Base-by-base conservation (phyloP, 345 rosid species). In the Tarenaya hassleriana region DNA sequence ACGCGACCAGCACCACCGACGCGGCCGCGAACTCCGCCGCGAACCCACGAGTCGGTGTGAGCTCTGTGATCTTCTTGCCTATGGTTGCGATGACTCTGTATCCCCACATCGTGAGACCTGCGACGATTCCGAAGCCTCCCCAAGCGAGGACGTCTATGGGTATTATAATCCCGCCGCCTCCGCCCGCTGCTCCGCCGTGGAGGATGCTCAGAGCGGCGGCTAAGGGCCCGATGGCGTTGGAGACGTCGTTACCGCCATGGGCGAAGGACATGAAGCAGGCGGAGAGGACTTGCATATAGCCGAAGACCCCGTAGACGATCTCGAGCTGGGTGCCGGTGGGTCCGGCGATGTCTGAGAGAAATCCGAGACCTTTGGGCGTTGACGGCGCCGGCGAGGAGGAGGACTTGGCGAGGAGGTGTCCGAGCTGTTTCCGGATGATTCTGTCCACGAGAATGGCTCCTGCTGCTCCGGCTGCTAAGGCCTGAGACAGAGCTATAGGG, bases 211-310 rank as follows among this genome's bases (percentile, higher is more conserved):
- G 62, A 0, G 98, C 98, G 16, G 74, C 95, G 12, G 98, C 98
- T 72, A 92, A 50, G 2, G 95, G 98, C 35, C 98, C 96, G 37
- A 92, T 92, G 3, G 96, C 98, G 17, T 92, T 92, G 38, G 98
- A 85, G 10, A 92, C 96, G 52, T 92, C 96, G 46, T 85, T 92
- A 11, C 96, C 96, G 10, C 96, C 96, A 21, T 92, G 98, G 1
- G 96, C 95, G 61, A 91, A 87, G 14, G 98, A 91, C 98, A 91
- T 91, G 75, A 91, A 91, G 72, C 98, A 91, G 32, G 98, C 98
- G 31, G 98, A 91, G 42, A 87, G 83, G 56, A 91, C 69, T 70
- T 91, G 95, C 98, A 91, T 82, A 57, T 91, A 87, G 38, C 98
- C 98, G 1, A 87, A 87, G 32, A 91, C 83, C 15, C 92, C 92